Evolutionary conservation across 73 alveolate species (phyloP).

Genomic region (Paramecium primaurelia): DNA sequence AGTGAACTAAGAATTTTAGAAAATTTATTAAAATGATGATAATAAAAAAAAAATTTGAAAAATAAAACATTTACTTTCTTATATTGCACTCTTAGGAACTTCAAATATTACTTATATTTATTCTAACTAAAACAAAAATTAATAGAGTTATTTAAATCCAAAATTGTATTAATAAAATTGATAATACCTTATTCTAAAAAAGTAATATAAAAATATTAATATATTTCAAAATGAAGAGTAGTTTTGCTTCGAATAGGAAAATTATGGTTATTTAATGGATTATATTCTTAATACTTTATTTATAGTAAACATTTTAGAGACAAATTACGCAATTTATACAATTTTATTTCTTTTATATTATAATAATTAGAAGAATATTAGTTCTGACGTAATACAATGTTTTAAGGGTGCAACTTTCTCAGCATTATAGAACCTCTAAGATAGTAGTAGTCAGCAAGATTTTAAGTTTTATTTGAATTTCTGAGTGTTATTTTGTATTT

Average conservation of each 20-base stretch:
- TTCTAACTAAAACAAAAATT: too few species aligned
- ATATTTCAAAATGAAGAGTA: not conserved
- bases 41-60: too few species aligned
- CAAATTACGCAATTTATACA: not conserved
- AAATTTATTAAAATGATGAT: too few species aligned
- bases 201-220: not conserved
- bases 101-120: too few species aligned
- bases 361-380: not conserved
- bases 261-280: not conserved
- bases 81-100: too few species aligned
- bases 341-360: not conserved
- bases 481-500: not conserved
- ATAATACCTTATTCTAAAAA: not conserved
- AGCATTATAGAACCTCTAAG: not conserved
- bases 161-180: too few species aligned
- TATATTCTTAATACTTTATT: not conserved
- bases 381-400: not conserved
- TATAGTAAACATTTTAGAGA: not conserved
- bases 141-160: too few species aligned
- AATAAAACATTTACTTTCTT: too few species aligned
- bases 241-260: not conserved
- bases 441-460: not conserved
- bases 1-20: too few species aligned
- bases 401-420: not conserved
- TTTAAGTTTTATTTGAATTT: not conserved